These are phyloP conservation scores for Neoarthrinium moseri DNA, from an alignment of 2,329 filamentous ascomycete species.

Conservation along the genomic window DNA sequence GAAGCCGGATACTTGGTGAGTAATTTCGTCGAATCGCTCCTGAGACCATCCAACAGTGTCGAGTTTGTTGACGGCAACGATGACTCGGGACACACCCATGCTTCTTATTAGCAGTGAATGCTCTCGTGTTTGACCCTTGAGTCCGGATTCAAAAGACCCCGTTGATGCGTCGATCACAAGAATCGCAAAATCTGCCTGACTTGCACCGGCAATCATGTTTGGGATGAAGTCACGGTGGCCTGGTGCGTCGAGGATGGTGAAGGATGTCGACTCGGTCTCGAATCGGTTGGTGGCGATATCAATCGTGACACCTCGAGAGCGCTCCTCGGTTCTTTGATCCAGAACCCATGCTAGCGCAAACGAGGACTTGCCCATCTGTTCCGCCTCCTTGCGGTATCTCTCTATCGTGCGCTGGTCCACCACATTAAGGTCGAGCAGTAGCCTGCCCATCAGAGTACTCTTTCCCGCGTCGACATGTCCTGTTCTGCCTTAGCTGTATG, in stretches of 20 bases:
- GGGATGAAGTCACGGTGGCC: constrained; percentile 96
- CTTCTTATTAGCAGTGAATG: constrained; percentile 88
- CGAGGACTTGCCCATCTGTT: constrained; percentile 88
- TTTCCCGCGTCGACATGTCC: constrained; percentile 98
- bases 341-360: constrained; percentile 97
- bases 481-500: constrained; percentile 29
- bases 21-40: constrained; percentile 81
- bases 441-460: constrained; percentile 94
- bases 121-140: constrained; percentile 92
- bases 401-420: constrained; percentile 87
- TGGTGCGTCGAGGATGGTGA: constrained; percentile 93
- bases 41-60: constrained; percentile 83
- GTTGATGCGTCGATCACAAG: constrained; percentile 89
- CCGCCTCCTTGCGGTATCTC: constrained; percentile 83
- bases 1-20: constrained; percentile 79
- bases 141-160: constrained; percentile 88
- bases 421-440: constrained; percentile 84
- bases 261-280: constrained; percentile 80
- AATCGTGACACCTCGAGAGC: constrained; percentile 88
- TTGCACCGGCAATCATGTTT: constrained; percentile 97
- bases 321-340: constrained; percentile 87
- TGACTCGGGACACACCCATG: constrained; percentile 82
- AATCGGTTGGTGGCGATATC: constrained; percentile 96
- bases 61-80: constrained; percentile 94
- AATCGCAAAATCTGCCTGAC: constrained; percentile 93